A percentile compares a stretch with the other conserved stretches of the same genome.
Conservation (phyloP, 495 filamentous ascomycete genomes). For the Penicillium turbatum region DNA sequence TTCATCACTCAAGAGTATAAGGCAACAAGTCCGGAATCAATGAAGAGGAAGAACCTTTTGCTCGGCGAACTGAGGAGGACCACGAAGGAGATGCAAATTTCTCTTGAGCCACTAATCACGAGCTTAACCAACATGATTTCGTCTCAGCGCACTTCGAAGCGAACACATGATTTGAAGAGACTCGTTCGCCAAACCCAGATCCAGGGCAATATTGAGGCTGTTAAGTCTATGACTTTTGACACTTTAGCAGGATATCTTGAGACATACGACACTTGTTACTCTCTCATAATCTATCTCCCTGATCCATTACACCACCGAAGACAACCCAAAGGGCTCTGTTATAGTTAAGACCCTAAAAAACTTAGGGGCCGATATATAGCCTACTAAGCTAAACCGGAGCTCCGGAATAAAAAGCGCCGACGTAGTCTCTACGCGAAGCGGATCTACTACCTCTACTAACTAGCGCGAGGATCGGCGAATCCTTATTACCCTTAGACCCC, state of each 20-base stretch:
- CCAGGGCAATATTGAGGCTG: slow-evolving; percentile 21
- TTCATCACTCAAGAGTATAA: neutral
- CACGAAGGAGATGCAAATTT: neutral
- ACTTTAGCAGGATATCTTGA: slow-evolving; percentile 19
- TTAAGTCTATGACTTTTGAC: slow-evolving; percentile 23
- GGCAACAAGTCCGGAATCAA: neutral
- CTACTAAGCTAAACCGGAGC: too few relatives aligned
- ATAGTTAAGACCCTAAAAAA: too few relatives aligned
- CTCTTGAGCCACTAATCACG: slow-evolving; percentile 9
- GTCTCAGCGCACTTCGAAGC: slow-evolving; percentile 24
- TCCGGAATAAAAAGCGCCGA: too few relatives aligned
- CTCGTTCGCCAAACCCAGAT: slow-evolving; percentile 21
- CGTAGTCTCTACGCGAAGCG: too few relatives aligned
- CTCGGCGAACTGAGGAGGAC: neutral
- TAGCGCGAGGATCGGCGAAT: too few relatives aligned
- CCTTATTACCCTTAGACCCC: too few relatives aligned
- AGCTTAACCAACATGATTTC: slow-evolving; percentile 22
- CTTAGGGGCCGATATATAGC: too few relatives aligned
- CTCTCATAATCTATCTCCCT: too few relatives aligned
- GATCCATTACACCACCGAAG: too few relatives aligned
- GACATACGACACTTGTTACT: too few relatives aligned
- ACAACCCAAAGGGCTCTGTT: too few relatives aligned
- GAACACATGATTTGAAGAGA: slow-evolving; percentile 27
- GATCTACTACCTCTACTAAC: too few relatives aligned
- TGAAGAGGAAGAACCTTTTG: neutral